Evolutionary conservation across 441 rosid species (phyloP).

Genomic region (Bruguiera hainesii): DNA sequence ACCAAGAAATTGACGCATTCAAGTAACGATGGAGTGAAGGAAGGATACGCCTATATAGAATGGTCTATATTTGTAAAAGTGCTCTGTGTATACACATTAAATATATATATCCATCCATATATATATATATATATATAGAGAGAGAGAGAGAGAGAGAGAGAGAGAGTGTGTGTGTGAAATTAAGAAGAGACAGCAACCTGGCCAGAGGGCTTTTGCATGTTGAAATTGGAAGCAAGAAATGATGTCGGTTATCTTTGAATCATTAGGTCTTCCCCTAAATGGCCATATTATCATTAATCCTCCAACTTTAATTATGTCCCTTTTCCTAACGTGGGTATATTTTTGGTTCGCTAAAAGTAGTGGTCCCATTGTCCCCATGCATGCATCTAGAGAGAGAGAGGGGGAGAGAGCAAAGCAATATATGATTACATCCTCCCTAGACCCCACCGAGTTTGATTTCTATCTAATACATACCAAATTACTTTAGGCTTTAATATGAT

Average conservation of each 20-base stretch:
- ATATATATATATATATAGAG: not conserved
- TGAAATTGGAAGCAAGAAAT: conserved; percentile 37
- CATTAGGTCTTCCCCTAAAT: conserved; percentile 29
- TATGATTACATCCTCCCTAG: too few species aligned
- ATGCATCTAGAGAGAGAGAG: not conserved
- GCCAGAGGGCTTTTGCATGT: conserved; percentile 20
- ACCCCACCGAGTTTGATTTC: too few species aligned
- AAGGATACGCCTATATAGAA: not conserved
- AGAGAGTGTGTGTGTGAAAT: not conserved
- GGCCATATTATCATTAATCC: conserved; percentile 23
- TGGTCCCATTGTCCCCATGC: not conserved
- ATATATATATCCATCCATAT: not conserved
- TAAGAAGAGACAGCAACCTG: not conserved
- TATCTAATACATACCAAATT: too few species aligned
- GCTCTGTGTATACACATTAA: not conserved
- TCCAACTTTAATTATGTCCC: conserved; percentile 16
- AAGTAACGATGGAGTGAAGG: conserved; percentile 30
- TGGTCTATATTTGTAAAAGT: not conserved
- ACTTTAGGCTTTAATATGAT: too few species aligned
- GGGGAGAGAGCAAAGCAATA: not conserved
- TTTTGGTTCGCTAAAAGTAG: not conserved
- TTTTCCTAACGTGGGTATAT: conserved; percentile 3
- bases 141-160: not conserved
- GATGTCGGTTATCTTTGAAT: conserved; percentile 26
- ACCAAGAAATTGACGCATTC: conserved; percentile 34